Evolutionary conservation across 345 rosid species (phyloP).

Genomic region (Lumnitzera racemosa): DNA sequence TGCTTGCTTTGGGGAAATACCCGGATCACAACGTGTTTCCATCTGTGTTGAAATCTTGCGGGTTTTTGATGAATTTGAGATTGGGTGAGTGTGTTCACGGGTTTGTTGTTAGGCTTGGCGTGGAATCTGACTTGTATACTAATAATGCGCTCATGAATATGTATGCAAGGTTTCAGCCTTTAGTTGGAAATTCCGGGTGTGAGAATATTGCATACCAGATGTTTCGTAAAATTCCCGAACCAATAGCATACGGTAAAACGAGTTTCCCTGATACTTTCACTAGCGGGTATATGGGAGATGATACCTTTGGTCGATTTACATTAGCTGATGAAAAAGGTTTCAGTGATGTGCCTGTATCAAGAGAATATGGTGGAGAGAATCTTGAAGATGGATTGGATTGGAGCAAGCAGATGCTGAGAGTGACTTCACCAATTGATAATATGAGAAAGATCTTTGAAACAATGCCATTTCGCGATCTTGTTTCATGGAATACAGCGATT

Average conservation of each 20-base stretch:
- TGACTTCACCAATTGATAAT: slow-evolving; percentile 18
- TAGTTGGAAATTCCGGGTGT: slow-evolving; percentile 2
- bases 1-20: slow-evolving; percentile 51
- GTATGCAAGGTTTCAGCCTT: slow-evolving; percentile 52
- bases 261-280: not conserved
- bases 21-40: slow-evolving; percentile 70
- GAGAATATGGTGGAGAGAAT: no score
- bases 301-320: not conserved
- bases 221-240: slow-evolving; percentile 28
- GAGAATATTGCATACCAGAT: slow-evolving; percentile 3
- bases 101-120: slow-evolving; percentile 49
- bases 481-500: slow-evolving; percentile 81
- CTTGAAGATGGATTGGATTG: no score
- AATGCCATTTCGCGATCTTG: slow-evolving; percentile 70
- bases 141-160: slow-evolving; percentile 84
- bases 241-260: not conserved
- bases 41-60: slow-evolving; percentile 57
- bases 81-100: slow-evolving; percentile 79
- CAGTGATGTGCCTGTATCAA: no score
- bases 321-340: not conserved
- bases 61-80: slow-evolving; percentile 41
- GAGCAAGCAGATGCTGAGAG: not conserved
- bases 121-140: slow-evolving; percentile 56
- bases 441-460: slow-evolving; percentile 54
- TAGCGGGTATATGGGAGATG: not conserved